Evolutionary conservation across 768 basidiomycete genomes (phyloP).

Genomic region (Phanerochaete sordida): DNA sequence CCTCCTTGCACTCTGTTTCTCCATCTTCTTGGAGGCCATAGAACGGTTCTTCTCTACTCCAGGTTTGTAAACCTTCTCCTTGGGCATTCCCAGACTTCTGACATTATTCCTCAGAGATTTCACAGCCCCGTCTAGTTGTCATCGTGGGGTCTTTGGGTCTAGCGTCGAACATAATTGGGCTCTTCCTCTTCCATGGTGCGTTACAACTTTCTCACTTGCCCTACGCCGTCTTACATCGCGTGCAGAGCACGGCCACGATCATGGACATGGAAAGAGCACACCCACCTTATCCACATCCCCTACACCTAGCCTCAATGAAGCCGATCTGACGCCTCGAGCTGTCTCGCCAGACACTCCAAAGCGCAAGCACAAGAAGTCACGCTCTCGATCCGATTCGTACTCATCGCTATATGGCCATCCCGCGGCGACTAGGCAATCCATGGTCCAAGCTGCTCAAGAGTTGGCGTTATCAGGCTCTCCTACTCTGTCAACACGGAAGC

Average conservation of each 20-base stretch:
- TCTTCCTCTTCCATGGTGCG: conserved; percentile 94
- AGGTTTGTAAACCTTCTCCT: conserved; percentile 41
- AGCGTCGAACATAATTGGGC: conserved; percentile 86
- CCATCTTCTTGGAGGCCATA: conserved; percentile 89
- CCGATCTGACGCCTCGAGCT: conserved; percentile 25
- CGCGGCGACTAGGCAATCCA: conserved; percentile 64
- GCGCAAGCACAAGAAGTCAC: conserved; percentile 16
- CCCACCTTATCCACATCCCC: conserved; percentile 29
- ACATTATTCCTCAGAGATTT: conserved; percentile 58
- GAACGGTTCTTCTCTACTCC: conserved; percentile 84
- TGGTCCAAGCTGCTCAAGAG: conserved; percentile 83
- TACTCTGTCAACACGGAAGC: conserved; percentile 12
- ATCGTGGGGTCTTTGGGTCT: conserved; percentile 88
- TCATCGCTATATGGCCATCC: conserved; percentile 74
- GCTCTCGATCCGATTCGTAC: conserved; percentile 41
- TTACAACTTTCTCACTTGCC: conserved; percentile 4
- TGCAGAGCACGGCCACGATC: conserved; percentile 65
- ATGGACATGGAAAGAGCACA: conserved; percentile 32
- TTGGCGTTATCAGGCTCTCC: conserved; percentile 53
- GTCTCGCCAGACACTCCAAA: conserved; percentile 37
- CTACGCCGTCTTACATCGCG: neutral
- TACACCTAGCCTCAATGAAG: conserved; percentile 34
- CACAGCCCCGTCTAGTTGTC: conserved; percentile 84
- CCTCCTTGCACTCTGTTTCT: conserved; percentile 93
- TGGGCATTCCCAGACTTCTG: too few relatives aligned